phyloP scores from a whole-genome alignment of 495 filamentous ascomycete genomes.

The Talaromyces nanjingensis region DNA sequence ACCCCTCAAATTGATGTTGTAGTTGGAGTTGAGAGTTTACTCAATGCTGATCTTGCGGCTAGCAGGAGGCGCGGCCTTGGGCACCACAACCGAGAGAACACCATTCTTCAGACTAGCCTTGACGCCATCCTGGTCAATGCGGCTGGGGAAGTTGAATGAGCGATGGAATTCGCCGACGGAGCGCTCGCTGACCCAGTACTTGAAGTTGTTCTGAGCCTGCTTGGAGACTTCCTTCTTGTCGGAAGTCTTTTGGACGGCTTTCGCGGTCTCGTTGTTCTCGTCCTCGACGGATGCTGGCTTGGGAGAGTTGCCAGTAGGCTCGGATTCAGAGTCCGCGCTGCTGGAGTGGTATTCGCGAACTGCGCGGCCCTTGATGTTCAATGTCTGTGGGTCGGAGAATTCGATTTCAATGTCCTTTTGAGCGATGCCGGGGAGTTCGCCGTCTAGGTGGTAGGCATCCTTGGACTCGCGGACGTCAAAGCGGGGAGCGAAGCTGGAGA shows the following conservation, averaged over 20 bases:
- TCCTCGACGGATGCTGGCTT: constrained; percentile 16
- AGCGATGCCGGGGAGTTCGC: constrained; percentile 79
- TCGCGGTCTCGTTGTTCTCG: constrained; percentile 19
- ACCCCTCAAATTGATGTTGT: background rate
- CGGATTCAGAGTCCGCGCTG: constrained; percentile 39
- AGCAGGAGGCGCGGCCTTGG: constrained; percentile 58
- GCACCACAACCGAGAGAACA: constrained; percentile 68
- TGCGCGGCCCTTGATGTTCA: constrained; percentile 65
- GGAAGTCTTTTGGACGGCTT: constrained; percentile 8
- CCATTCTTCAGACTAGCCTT: constrained; percentile 73
- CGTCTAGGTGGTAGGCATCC: constrained; percentile 73
- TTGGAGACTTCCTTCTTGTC: constrained; percentile 10
- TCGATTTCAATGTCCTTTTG: constrained; percentile 78
- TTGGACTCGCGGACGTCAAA: constrained; percentile 77
- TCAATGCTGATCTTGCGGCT: constrained; percentile 55
- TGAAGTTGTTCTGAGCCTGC: constrained; percentile 23
- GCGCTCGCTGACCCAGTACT: constrained; percentile 83
- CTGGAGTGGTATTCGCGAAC: constrained; percentile 37
- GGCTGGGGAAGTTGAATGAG: constrained; percentile 69
- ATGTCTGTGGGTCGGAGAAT: constrained; percentile 73
- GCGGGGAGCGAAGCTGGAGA: constrained; percentile 57
- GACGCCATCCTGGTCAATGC: constrained; percentile 72
- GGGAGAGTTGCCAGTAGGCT: constrained; percentile 32
- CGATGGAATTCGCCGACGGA: constrained; percentile 76
- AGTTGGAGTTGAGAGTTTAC: constrained; percentile 31